Base-by-base conservation (phyloP, 1,284 basidiomycete species). In the Earliella scabrosa region DNA sequence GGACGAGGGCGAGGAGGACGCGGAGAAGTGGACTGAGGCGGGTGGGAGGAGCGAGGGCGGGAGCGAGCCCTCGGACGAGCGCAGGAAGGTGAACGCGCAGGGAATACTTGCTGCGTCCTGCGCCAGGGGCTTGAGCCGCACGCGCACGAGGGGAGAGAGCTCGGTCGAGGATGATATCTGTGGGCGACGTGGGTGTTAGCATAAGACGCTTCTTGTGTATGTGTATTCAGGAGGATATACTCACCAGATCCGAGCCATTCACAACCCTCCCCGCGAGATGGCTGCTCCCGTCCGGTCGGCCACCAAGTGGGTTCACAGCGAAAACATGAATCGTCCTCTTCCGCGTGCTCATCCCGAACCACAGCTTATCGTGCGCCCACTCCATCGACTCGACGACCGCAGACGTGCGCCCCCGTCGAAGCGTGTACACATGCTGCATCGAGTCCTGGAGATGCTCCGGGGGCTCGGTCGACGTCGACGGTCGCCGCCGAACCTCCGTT, bases 251-350 rank as follows among this genome's bases (percentile, higher is more conserved):
- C 8, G 72, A 69, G 2, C 76, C 71, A 63, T 92, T 90, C 66
- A 75, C 68, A 0, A 90, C 82, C 65, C 73, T 77, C 3, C 80
- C 79, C 32, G 81, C 76, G 34, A 86, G 67, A 73, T 93, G 90
- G 53, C 86, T 88, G n/a, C 69, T 66, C 8, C 82, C 73, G 67
- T 90, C 83, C 0, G 88, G 77, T 48, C 76, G 77, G 3, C 93
- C 91, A 1, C 91, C 92, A 52, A 85, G 85, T 0, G 91, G 90
- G 65, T 90, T 88, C 20, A 88, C 76, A 9, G 89, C 83, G 68
- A 92, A 95, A 0, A 94, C 73, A 72, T 95, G 90, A 38, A 87
- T 68, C 0, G 83, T 88, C 44, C 86, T 70, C 63, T 86, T 85
- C 65, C 76, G 67, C 45, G 83, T 93, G 2, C 82, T 83, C 29